Evolutionary conservation across 176 grass and related monocot species (phyloP), one percentile per base, ranked within the genome.

Genomic region (Ananas comosus): DNA sequence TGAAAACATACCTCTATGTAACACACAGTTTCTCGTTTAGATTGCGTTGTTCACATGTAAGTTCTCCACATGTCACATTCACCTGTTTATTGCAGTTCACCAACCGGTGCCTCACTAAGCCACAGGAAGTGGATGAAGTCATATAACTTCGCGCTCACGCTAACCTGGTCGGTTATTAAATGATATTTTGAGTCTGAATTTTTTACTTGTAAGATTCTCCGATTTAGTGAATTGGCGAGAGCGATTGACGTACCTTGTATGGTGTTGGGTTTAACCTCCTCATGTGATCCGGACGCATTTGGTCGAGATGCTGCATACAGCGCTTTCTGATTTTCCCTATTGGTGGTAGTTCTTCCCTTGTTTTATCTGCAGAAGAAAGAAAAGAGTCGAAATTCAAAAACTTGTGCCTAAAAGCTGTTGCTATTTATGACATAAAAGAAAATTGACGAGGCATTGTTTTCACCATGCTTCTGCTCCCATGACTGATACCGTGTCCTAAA

Each of bases 51-150:
- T 42, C 33, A 1, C 33, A 42, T 42, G 33, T 7, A 42, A 42
- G 33, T 42, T 42, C 33, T 42, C 33, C 33, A 42, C 7, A 42
- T 59, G 54, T 18, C 21, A 9, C 54, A 17, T 59, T 59, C 54
- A 2, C 16, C 54, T 28, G 27, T 11, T 90, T 78, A 96, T 76
- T 84, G 85, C 78, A 96, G 77, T 81, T 96, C 91, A 2, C 91
- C 91, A 0, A 96, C 91, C 0, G 88, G 91, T 18, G 91, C 91
- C 78, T 96, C 91, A 13, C 82, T 96, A 11, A 96, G 83, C 88
- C 88, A 96, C 71, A 96, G 77, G 88, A 91, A 96, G 65, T 96
- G 91, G 75, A 96, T 96, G 87, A 91, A 96, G 70, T 96, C 91
- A 42, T 96, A 96, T 53, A 96, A 64, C 82, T 86, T 83, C 14